phyloP scores from a whole-genome alignment of 352 stramenopile species.

The Globisporangium polare region DNA sequence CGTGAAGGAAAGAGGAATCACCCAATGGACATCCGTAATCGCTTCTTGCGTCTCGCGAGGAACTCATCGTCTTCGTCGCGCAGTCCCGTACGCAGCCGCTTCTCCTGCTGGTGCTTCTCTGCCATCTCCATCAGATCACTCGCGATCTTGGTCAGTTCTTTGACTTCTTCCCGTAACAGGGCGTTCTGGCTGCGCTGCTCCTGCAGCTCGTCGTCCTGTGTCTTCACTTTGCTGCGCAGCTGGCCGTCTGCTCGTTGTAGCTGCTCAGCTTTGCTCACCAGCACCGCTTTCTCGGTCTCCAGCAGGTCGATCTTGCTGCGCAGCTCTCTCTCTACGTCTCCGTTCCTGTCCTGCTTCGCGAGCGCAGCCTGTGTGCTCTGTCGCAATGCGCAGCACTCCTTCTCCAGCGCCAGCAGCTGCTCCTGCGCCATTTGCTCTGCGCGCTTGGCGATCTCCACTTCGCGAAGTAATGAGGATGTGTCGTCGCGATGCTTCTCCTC shows the following conservation, averaged over 20 bases:
- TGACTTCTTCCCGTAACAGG: slow-evolving; percentile 37
- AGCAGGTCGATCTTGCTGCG: slow-evolving; percentile 32
- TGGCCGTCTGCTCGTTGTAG: slow-evolving; percentile 57
- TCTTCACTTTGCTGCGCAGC: slow-evolving; percentile 42
- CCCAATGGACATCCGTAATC: slow-evolving; percentile 20
- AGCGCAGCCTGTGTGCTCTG: slow-evolving; percentile 22
- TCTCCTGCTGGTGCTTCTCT: slow-evolving; percentile 48
- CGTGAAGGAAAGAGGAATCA: slow-evolving; percentile 3
- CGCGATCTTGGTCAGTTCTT: slow-evolving; percentile 54
- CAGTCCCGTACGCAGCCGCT: slow-evolving; percentile 8
- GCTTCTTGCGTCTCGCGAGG: slow-evolving; percentile 15
- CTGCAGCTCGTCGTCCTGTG: slow-evolving; percentile 39
- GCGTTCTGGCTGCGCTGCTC: slow-evolving; percentile 31
- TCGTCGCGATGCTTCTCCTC: slow-evolving; percentile 32
- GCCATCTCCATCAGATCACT: slow-evolving; percentile 68
- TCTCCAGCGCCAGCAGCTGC: slow-evolving; percentile 29
- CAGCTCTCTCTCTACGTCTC: slow-evolving; percentile 27
- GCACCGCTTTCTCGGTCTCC: slow-evolving; percentile 67
- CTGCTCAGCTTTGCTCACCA: slow-evolving; percentile 55
- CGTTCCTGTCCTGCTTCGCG: slow-evolving; percentile 21
- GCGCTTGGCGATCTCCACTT: slow-evolving; percentile 22
- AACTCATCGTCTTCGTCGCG: slow-evolving; percentile 14
- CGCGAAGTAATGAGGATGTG: slow-evolving; percentile 23
- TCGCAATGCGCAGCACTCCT: slow-evolving; percentile 24
- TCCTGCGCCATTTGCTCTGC: slow-evolving; percentile 30